Base-by-base conservation (phyloP, 2,329 filamentous ascomycete genomes). In the Zalaria obscura region DNA sequence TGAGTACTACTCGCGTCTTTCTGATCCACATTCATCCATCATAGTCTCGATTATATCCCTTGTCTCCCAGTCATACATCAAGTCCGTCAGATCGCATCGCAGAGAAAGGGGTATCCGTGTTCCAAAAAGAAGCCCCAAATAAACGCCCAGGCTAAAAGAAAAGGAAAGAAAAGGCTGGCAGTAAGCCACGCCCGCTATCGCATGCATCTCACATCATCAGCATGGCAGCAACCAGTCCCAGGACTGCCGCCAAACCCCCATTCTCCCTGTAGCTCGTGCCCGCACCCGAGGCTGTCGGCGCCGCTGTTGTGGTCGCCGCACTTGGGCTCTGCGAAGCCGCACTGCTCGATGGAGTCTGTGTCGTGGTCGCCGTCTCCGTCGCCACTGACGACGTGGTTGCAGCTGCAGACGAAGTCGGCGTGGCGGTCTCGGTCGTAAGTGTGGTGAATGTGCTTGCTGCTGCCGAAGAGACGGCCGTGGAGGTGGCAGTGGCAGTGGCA, bases 221-320 rank as follows among this genome's bases (percentile, higher is more conserved):
- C 18, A n/a, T 32, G 8, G 18, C 33, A n/a, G 25, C 32, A 11
- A 31, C 39, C 37, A 27, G 34, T 10, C 36, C 35, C 39, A 45
- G 28, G 35, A 27, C 26, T 11, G 29, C 39, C 4, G 34, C 43
- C 25, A 45, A 18, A 3, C 28, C 29, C 5, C 27, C 25, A 18
- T 18, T 18, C 18, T 18, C 27, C 11, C 5, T 27, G 32, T 11
- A 29, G 26, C 27, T 35, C 36, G 25, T 38, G 25, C 27, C 35
- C 25, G 39, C 43, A 29, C 35, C 43, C 28, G 39, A 39, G n/a
- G 43, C 38, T 5, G 43, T 41, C 18, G 43, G 43, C 27, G 43
- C 43, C 25, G 43, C 42, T 5, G 42, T 44, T 10, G 42, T 44
- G 11, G 38, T 40, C n/a, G 42, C 43, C 25, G 39, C 35, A 25